Evolutionary conservation across 2,329 filamentous ascomycete species (phyloP).

Genomic region (Aspergillus ochraceoroseus): DNA sequence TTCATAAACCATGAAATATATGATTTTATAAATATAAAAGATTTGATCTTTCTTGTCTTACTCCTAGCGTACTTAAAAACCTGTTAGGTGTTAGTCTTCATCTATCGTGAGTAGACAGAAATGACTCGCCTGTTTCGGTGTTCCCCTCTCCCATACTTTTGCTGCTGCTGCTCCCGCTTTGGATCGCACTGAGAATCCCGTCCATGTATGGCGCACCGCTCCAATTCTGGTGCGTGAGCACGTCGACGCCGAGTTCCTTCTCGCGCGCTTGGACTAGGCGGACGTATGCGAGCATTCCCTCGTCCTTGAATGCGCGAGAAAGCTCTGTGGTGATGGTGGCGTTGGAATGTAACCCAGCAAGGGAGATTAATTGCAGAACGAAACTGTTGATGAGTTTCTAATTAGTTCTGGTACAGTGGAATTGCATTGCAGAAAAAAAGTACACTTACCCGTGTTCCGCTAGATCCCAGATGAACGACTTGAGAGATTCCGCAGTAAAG

Average conservation of each 20-base stretch:
- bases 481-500: conserved; percentile 75
- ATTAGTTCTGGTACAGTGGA: neutral
- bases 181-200: conserved; percentile 81
- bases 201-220: conserved; percentile 72
- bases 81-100: too few species aligned
- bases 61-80: too few species aligned
- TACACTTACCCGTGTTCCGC: conserved; percentile 73
- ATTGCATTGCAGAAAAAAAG: too few species aligned
- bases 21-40: too few species aligned
- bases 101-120: neutral
- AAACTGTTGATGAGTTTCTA: conserved; percentile 43
- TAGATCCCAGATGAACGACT: conserved; percentile 94
- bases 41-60: too few species aligned
- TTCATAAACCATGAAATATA: too few species aligned
- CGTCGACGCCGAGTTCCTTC: conserved; percentile 85
- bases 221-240: conserved; percentile 88
- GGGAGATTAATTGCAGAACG: conserved; percentile 59
- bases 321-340: conserved; percentile 68
- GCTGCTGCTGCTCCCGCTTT: conserved; percentile 82
- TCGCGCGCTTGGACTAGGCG: conserved; percentile 83
- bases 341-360: conserved; percentile 60
- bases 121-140: conserved; percentile 60
- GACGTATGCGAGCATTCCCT: conserved; percentile 98
- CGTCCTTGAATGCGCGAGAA: conserved; percentile 73
- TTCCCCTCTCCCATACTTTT: conserved; percentile 95